A percentile compares a stretch with the other conserved stretches of the same genome.
Evolutionary conservation across 176 grass and related monocot genomes (phyloP).

Genomic region (Panicum miliaceum): DNA sequence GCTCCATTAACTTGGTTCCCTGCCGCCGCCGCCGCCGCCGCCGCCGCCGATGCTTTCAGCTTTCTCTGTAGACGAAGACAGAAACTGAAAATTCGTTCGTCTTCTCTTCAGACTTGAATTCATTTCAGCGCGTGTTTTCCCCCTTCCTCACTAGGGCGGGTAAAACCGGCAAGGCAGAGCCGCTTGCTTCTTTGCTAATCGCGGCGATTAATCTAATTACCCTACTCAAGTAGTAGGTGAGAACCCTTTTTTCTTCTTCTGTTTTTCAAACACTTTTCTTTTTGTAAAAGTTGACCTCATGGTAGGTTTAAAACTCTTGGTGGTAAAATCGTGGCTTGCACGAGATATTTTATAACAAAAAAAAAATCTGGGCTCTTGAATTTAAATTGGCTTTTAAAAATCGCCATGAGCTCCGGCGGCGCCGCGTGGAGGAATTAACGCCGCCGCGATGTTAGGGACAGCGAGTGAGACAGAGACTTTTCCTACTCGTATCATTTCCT

Average conservation of each 20-base stretch:
- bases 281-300: constrained; percentile 8
- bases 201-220: neutral
- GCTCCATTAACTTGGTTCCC: neutral
- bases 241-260: neutral
- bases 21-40: neutral
- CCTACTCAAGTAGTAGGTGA: neutral
- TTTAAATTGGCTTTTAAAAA: constrained; percentile 22
- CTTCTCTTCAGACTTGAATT: neutral
- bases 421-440: constrained; percentile 52
- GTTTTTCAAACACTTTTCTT: neutral
- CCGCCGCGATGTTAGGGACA: constrained; percentile 32
- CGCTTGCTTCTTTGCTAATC: neutral
- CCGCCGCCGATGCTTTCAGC: constrained; percentile 6
- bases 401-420: neutral
- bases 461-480: constrained; percentile 11
- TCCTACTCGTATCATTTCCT: neutral
- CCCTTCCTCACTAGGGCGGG: neutral
- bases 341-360: neutral
- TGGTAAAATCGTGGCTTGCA: neutral
- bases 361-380: neutral
- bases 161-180: neutral
- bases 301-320: constrained; percentile 6
- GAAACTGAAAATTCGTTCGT: constrained; percentile 30
- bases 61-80: neutral
- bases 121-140: neutral